A percentile compares a stretch with the other conserved stretches of the same genome.
These are phyloP conservation scores for Prunus mongolica DNA, from an alignment of 306 rosid species.

Conservation along the genomic window DNA sequence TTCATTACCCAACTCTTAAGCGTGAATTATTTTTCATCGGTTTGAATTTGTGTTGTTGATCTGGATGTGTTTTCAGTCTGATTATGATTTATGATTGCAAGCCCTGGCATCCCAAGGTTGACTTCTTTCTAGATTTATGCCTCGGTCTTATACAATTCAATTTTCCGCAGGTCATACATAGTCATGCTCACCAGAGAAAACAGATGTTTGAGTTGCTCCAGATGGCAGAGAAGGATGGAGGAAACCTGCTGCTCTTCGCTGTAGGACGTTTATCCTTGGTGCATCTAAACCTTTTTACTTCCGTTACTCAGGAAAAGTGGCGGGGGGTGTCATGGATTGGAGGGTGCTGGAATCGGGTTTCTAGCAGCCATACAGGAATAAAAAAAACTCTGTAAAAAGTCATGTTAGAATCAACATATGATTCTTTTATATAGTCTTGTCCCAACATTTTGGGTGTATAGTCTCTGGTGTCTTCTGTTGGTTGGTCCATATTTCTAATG, in stretches of 20 bases:
- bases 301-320: conserved; percentile 51
- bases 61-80: neutral
- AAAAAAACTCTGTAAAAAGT: conserved; percentile 37
- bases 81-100: neutral
- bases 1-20: neutral
- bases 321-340: conserved; percentile 50
- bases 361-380: conserved; percentile 56
- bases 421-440: conserved; percentile 60
- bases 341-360: conserved; percentile 73
- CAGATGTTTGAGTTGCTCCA: conserved; percentile 71
- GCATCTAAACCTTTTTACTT: conserved; percentile 59
- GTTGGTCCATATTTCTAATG: conserved; percentile 49
- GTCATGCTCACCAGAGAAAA: conserved; percentile 82
- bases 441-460: conserved; percentile 74
- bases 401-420: conserved; percentile 78
- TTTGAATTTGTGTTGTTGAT: neutral
- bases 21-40: neutral
- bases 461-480: conserved; percentile 56
- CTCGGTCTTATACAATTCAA: neutral
- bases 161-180: conserved; percentile 73
- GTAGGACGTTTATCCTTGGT: conserved; percentile 41
- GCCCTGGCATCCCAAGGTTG: neutral
- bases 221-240: conserved; percentile 70
- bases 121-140: neutral
- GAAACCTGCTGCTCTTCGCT: conserved; percentile 62